Evolutionary conservation across 192 early-diverging fungal species (phyloP), one percentile per base, ranked within the genome.

Genomic region (Coemansia sp.): DNA sequence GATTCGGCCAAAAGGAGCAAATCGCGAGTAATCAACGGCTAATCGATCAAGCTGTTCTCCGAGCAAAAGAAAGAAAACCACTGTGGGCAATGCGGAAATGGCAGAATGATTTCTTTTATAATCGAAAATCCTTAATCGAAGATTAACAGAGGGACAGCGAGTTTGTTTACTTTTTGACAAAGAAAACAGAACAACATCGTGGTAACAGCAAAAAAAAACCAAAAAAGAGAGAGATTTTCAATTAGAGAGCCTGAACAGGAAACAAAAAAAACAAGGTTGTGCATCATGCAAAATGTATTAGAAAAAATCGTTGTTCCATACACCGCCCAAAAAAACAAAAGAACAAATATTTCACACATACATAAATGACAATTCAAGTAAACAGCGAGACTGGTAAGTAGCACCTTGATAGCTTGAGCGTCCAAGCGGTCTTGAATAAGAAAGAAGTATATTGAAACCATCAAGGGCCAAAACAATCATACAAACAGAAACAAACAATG

Each of bases 111-210:
- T n/a, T 15, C 1, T 12, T 48, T 48, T 3, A 15, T 48, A 48
- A 55, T 55, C 53, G 53, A 55, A 57, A 57, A 32, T 57, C 34
- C 55, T 57, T 48, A 48, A 48, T 48, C 45, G 45, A 48, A 48
- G 17, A 48, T 8, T 3, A 15, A 48, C 33, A 34, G 8, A 34
- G 33, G 32, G 18, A 17, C 17, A 9, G 32, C 11, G 45, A 48
- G 45, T 12, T 48, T 8, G 45, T 12, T 28, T 28, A 28, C 22
- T 28, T 28, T 28, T 28, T 28, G 22, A 28, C 22, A 28, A 15
- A 48, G 17, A 48, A 48, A 8, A 48, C 5, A 48, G 45, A 5
- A 48, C 12, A 5, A 15, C 45, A 12, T 5, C 45, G 45, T 48
- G 45, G 12, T 48, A 48, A 48, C 4, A 56, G 28, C 8, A 56